Percentiles rank a stretch among this genome's conserved stretches.
Evolutionary conservation across 2,329 filamentous ascomycete genomes (phyloP).

Genomic region (Elsinoe perseae): DNA sequence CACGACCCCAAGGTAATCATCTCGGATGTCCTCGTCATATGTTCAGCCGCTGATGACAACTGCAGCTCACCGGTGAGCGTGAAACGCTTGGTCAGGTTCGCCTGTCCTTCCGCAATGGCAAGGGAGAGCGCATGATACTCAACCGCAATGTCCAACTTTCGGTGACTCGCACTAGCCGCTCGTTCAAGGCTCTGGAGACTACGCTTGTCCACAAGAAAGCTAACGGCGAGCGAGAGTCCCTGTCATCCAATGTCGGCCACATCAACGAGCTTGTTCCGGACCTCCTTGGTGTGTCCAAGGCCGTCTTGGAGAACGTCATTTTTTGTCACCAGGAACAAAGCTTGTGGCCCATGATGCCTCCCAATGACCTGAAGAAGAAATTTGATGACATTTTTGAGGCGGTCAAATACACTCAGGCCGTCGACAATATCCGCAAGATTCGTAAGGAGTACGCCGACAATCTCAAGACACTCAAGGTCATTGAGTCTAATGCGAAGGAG

Average conservation of each 20-base stretch:
- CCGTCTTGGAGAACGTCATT: conserved; percentile 88
- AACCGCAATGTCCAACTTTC: conserved; percentile 79
- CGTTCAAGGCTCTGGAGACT: conserved; percentile 78
- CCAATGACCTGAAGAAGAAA: conserved; percentile 74
- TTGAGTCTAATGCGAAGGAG: conserved; percentile 68
- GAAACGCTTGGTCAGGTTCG: conserved; percentile 89
- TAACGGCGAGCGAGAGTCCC: conserved; percentile 70
- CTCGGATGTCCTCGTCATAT: neutral
- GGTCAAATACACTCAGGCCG: conserved; percentile 91
- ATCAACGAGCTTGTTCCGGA: conserved; percentile 77
- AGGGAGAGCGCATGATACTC: conserved; percentile 70
- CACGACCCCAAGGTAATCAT: conserved; percentile 76
- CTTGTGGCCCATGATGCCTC: conserved; percentile 90
- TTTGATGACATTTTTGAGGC: conserved; percentile 99
- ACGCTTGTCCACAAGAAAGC: conserved; percentile 61
- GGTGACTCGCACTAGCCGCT: conserved; percentile 69
- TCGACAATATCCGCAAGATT: conserved; percentile 85
- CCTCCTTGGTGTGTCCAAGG: conserved; percentile 79
- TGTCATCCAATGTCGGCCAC: conserved; percentile 73
- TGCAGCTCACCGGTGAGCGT: conserved; percentile 65
- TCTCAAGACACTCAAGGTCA: conserved; percentile 62
- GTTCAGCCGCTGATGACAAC: conserved; percentile 17
- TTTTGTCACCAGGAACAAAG: conserved; percentile 99
- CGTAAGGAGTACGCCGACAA: conserved; percentile 75
- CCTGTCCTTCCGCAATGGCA: conserved; percentile 73